Evolutionary conservation across 768 basidiomycete species (phyloP).

Genomic region (Gymnopilus junonius): DNA sequence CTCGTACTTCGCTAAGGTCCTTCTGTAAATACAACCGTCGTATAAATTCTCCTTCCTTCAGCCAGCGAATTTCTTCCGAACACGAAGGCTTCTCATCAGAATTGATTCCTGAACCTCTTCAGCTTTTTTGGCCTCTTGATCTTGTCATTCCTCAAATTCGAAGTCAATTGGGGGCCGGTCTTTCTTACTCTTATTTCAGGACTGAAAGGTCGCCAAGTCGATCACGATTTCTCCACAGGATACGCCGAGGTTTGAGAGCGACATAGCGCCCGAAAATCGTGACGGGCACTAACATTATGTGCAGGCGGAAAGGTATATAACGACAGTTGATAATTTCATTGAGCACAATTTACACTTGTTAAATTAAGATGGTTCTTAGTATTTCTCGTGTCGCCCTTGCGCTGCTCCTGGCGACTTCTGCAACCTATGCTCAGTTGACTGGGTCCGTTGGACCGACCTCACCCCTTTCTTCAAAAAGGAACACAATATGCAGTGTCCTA

Average conservation of each 20-base stretch:
- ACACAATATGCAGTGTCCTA: conserved; percentile 1
- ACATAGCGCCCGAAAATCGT: neutral
- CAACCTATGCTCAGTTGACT: neutral
- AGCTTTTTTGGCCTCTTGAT: neutral
- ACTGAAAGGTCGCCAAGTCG: neutral
- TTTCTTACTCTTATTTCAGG: neutral
- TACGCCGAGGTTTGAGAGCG: neutral
- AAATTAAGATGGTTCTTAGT: neutral
- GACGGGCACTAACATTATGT: neutral
- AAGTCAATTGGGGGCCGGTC: neutral
- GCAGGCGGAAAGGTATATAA: neutral
- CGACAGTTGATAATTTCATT: neutral
- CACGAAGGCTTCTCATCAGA: neutral
- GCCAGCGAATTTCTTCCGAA: conserved; percentile 2
- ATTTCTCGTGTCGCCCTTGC: neutral
- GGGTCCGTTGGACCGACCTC: neutral
- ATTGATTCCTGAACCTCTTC: neutral
- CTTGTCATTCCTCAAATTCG: neutral
- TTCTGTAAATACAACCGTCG: neutral
- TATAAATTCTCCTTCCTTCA: neutral
- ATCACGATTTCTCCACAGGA: neutral
- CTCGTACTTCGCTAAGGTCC: neutral
- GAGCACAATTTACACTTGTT: neutral
- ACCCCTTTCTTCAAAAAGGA: neutral
- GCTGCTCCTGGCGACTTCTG: neutral